phyloP scores from a whole-genome alignment of 202 grass and related monocot genomes.

The Setaria italica region DNA sequence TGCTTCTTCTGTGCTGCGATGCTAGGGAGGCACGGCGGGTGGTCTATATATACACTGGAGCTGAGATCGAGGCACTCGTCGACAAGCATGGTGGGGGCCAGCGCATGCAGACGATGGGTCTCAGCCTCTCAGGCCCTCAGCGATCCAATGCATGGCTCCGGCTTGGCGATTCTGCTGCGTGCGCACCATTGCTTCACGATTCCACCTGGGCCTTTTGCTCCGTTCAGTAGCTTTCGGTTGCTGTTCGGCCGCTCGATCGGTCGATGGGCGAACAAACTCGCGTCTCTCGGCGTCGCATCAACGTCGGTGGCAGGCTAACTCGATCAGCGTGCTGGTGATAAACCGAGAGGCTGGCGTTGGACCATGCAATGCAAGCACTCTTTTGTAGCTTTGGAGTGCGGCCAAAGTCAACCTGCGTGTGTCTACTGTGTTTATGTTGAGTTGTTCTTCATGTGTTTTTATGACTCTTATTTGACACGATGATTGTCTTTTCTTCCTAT shows the following conservation, averaged over 20 bases:
- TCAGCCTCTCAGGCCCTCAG: neutral
- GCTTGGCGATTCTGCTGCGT: neutral
- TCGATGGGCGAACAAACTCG: neutral
- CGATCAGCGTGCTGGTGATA: neutral
- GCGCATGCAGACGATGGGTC: neutral
- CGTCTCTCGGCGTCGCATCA: conserved; percentile 13
- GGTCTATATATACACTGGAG: conserved; percentile 39
- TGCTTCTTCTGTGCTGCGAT: conserved; percentile 23
- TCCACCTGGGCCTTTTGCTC: neutral
- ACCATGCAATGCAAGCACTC: conserved; percentile 6
- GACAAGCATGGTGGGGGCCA: neutral
- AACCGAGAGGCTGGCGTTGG: neutral
- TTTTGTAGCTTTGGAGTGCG: conserved; percentile 60
- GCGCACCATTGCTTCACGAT: neutral
- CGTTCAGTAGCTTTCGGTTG: conserved; percentile 46
- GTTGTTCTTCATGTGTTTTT: no score
- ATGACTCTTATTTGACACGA: no score
- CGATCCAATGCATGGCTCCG: neutral
- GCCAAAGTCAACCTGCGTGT: conserved; percentile 52
- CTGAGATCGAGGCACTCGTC: neutral
- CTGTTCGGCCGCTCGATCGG: conserved; percentile 16
- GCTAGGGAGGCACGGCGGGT: neutral
- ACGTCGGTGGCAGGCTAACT: conserved; percentile 38
- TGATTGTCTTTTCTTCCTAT: no score
- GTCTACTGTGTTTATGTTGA: neutral